A percentile compares a stretch with the other conserved stretches of the same genome.
These are phyloP conservation scores for Diplocarpon rosae DNA, from an alignment of 2,329 filamentous ascomycete genomes.

Conservation along the genomic window DNA sequence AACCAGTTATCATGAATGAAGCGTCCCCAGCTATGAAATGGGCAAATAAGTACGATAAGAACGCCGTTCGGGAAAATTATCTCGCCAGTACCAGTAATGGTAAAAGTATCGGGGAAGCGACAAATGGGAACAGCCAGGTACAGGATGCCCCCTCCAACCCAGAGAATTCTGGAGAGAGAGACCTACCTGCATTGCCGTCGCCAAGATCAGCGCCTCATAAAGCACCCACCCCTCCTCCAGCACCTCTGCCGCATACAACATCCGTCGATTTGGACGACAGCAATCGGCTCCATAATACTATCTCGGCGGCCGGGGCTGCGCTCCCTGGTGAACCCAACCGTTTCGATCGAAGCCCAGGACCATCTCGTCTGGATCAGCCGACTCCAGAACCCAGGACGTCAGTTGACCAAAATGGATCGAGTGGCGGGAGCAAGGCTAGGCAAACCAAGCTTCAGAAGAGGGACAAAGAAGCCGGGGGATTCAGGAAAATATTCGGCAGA, in stretches of 20 bases:
- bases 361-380: slow-evolving; percentile 13
- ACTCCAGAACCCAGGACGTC: slow-evolving; percentile 20
- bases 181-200: slow-evolving; percentile 32
- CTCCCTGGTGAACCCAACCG: slow-evolving; percentile 19
- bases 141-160: slow-evolving; percentile 17
- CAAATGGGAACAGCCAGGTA: slow-evolving; percentile 27
- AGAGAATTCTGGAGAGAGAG: slow-evolving; percentile 16
- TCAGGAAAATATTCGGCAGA: slow-evolving; percentile 56
- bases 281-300: slow-evolving; percentile 19
- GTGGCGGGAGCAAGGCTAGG: slow-evolving; percentile 35
- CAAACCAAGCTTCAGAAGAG: slow-evolving; percentile 46
- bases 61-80: slow-evolving; percentile 76
- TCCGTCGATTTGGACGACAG: slow-evolving; percentile 12
- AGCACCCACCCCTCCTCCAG: slow-evolving; percentile 16
- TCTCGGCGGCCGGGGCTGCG: slow-evolving; percentile 27
- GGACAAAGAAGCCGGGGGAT: slow-evolving; percentile 34
- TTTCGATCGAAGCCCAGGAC: slow-evolving; percentile 11
- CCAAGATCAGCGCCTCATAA: slow-evolving; percentile 26
- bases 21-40: slow-evolving; percentile 93
- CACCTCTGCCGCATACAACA: slow-evolving; percentile 19
- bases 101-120: slow-evolving; percentile 44
- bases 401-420: slow-evolving; percentile 24
- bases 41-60: slow-evolving; percentile 91
- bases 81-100: slow-evolving; percentile 63
- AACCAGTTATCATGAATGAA: slow-evolving; percentile 73